These are phyloP conservation scores for Amylostereum chailletii DNA, from an alignment of 1,284 basidiomycete species.

Conservation along the genomic window DNA sequence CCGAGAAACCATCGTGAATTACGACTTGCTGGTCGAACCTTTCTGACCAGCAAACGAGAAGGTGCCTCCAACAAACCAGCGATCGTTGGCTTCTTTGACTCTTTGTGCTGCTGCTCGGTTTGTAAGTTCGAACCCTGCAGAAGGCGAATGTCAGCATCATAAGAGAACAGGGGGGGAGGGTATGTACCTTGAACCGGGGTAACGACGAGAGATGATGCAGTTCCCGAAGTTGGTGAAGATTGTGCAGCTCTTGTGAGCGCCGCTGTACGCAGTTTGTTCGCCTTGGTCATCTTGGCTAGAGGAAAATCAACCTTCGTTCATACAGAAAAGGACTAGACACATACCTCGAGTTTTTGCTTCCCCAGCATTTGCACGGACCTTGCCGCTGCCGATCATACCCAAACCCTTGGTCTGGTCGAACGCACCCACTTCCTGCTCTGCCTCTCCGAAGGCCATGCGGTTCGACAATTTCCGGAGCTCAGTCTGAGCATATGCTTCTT, in stretches of 20 bases:
- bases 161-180: conserved; percentile 3
- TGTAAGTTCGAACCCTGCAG: conserved; percentile 77
- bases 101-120: conserved; percentile 75
- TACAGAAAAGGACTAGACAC: conserved; percentile 16
- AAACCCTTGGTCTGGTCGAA: conserved; percentile 96
- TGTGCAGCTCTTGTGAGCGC: conserved; percentile 70
- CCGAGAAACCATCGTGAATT: neutral
- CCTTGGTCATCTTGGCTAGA: conserved; percentile 91
- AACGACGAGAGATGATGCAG: conserved; percentile 86
- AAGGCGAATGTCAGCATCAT: conserved; percentile 6
- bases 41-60: conserved; percentile 77
- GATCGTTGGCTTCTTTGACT: conserved; percentile 87
- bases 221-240: conserved; percentile 64
- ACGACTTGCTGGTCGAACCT: conserved; percentile 22
- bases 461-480: conserved; percentile 97
- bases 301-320: conserved; percentile 2
- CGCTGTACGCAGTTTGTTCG: conserved; percentile 86
- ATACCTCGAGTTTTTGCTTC: conserved; percentile 84
- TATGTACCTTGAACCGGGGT: conserved; percentile 88
- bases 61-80: conserved; percentile 83
- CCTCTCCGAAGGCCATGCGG: conserved; percentile 92
- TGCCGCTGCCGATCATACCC: conserved; percentile 93
- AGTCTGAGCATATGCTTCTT: conserved; percentile 95
- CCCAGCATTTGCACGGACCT: conserved; percentile 78
- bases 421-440: conserved; percentile 92